Base-by-base conservation (phyloP, 2,329 filamentous ascomycete species). In the Clonostachys solani region DNA sequence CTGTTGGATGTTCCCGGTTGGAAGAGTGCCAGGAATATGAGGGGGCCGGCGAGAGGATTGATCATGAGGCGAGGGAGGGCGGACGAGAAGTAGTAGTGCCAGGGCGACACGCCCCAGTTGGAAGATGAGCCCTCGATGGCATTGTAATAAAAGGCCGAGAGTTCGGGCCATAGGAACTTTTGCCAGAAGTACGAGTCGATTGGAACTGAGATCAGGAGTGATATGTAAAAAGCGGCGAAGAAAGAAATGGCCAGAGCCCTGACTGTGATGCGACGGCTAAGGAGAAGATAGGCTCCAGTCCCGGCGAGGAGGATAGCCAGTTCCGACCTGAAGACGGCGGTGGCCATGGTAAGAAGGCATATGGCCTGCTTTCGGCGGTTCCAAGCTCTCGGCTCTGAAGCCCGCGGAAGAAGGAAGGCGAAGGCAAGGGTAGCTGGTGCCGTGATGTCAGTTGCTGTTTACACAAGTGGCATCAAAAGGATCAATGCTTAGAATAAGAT, bases 161-260 rank as follows among this genome's bases (percentile, higher is more conserved):
- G 81, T 65, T 99, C 94, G 1, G 94, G 92, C 94, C 94, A 99
- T 33, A 95, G 68, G 2, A 78, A 78, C 50, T 79, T 81, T 60
- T 92, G 90, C 94, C 92, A 99, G 71, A 97, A 95, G 70, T 91
- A 92, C 2, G 89, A 92, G 73, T 99, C 94, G 34, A 96, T 66
- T 3, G 83, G 77, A 13, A 96, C 74, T 0, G 91, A 91, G 35
- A 85, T 68, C 12, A 72, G 53, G 2, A 97, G 75, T 2, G 88
- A 86, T 41, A 86, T 68, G n/a, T 77, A 36, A 15, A 84, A 79
- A 19, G 89, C 86, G 6, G 75, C 64, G 15, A 86, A 44, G 16
- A 90, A 88, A 16, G 87, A 79, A 15, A 79, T 72, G 40, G 94
- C 67, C 50, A 95, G 77, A 33, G 72, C 69, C n/a, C 66, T 60